Conservation (phyloP, 2,329 filamentous ascomycete species). For the Penicillium capsulatum region DNA sequence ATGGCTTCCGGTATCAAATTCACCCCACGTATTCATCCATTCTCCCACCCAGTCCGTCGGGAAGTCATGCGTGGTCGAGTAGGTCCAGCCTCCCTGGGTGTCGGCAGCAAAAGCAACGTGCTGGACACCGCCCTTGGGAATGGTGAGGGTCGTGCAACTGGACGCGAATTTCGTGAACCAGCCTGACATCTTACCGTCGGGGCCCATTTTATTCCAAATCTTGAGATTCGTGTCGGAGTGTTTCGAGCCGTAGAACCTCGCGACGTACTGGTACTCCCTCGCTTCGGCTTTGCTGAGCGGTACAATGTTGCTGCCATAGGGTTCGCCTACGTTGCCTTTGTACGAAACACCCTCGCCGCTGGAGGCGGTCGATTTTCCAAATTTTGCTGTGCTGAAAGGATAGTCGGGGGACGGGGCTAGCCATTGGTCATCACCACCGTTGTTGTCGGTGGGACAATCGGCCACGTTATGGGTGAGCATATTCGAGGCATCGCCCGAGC, state of each 20-base stretch:
- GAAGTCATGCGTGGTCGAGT: too few species aligned
- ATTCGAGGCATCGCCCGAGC: too few species aligned
- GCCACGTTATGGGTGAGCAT: too few species aligned
- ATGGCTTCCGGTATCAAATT: conserved; percentile 32
- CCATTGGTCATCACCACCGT: too few species aligned
- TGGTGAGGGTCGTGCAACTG: conserved; percentile 30
- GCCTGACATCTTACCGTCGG: conserved; percentile 31
- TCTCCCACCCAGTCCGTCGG: conserved; percentile 27
- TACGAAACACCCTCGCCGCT: conserved; percentile 29
- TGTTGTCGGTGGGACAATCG: too few species aligned
- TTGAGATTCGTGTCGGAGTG: conserved; percentile 34
- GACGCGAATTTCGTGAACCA: conserved; percentile 37
- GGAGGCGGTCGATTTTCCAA: conserved; percentile 28
- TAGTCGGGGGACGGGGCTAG: too few species aligned
- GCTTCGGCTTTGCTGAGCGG: conserved; percentile 30
- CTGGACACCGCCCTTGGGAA: conserved; percentile 33
- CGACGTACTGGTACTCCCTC: conserved; percentile 36
- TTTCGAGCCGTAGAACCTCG: conserved; percentile 32
- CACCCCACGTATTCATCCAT: conserved; percentile 34
- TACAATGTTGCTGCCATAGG: conserved; percentile 42
- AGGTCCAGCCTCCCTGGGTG: conserved; percentile 34
- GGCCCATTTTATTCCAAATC: conserved; percentile 41
- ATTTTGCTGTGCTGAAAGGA: conserved; percentile 32
- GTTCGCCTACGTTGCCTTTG: conserved; percentile 37
- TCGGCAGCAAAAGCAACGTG: conserved; percentile 38